phyloP scores from a whole-genome alignment of 1,284 basidiomycete species.

The Heterobasidion parviporum region DNA sequence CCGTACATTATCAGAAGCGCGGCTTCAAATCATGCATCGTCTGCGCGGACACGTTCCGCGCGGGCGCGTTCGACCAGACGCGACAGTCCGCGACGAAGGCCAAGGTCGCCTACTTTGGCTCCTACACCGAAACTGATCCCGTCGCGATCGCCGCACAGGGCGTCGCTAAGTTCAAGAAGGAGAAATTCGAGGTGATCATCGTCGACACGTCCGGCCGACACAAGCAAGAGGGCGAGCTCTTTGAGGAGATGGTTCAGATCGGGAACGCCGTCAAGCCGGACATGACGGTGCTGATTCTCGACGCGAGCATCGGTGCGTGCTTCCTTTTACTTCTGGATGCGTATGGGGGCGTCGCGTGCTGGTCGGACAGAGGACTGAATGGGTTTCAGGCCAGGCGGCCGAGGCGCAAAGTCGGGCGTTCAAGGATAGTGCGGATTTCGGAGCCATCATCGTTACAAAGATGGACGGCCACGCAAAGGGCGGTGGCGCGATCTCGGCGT shows the following conservation, averaged over 20 bases:
- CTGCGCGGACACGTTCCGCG: conserved; percentile 99
- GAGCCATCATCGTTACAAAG: conserved; percentile 99
- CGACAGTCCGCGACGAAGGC: conserved; percentile 94
- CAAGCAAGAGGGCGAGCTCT: conserved; percentile 95
- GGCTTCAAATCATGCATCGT: conserved; percentile 98
- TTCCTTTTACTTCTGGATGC: background rate
- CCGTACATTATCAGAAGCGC: conserved; percentile 95
- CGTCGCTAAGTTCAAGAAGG: conserved; percentile 95
- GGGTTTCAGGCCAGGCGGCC: conserved; percentile 81
- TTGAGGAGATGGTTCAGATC: conserved; percentile 98
- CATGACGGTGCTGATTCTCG: conserved; percentile 86
- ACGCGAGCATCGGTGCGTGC: conserved; percentile 73
- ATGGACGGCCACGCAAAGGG: conserved; percentile 99
- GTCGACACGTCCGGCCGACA: conserved; percentile 98
- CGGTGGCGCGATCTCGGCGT: conserved; percentile 99
- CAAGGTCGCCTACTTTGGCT: conserved; percentile 98
- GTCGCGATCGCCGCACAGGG: conserved; percentile 92
- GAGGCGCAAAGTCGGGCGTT: conserved; percentile 95
- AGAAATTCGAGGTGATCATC: conserved; percentile 97
- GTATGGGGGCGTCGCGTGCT: conserved; percentile 1
- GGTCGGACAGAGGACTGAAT: conserved; percentile 2
- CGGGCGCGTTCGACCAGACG: conserved; percentile 98
- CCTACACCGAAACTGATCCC: conserved; percentile 98
- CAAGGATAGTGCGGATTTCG: conserved; percentile 97
- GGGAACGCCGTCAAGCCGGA: conserved; percentile 87